Base-by-base conservation (phyloP, 495 filamentous ascomycete genomes). In the Evernia prunastri region DNA sequence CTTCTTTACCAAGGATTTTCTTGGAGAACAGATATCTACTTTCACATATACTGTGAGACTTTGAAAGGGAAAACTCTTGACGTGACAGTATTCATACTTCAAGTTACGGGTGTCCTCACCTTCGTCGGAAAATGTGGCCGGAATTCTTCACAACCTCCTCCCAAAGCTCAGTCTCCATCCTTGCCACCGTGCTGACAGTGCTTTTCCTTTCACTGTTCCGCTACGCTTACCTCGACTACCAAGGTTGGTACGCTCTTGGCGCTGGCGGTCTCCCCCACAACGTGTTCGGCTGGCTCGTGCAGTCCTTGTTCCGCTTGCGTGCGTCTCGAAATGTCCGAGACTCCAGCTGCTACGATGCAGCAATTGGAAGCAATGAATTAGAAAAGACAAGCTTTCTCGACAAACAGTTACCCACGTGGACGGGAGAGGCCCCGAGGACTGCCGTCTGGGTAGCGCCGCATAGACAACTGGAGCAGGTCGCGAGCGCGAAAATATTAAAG, bases 191-290 rank as follows among this genome's bases (percentile, higher is more conserved):
- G 17, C 27, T 35, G 23, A 31, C 51, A 5, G 15, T 56, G 3
- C 12, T 56, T 31, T 18, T 43, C 17, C 42, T 43, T 8, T 8
- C 42, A 8, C 42, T 43, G 7, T n/a, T 60, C 11, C 58, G 36
- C 25, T 13, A 27, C 20, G 45, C 45, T 35, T 61, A 61, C 15
- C 29, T 18, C 59, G 63, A 65, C 51, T 65, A 65, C 43, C 31
- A 31, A 35, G 63, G 27, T 7, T 65, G 63, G 63, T 53, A 56
- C 31, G 25, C 39, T 15, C 63, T 65, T 18, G 63, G 63, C 36
- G 8, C 59, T 1, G 63, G 63, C 25, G 63, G 63, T 9, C 10
- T 61, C 3, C 63, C 63, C 0, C 58, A 65, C 39, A 65, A 65
- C 49, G 31, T n/a, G 0, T 25, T 42, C 13, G 63, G 63, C 33